Percentiles rank a stretch among this genome's conserved stretches.
Conservation (phyloP, 495 filamentous ascomycete genomes). For the Daldinia caldariorum region DNA sequence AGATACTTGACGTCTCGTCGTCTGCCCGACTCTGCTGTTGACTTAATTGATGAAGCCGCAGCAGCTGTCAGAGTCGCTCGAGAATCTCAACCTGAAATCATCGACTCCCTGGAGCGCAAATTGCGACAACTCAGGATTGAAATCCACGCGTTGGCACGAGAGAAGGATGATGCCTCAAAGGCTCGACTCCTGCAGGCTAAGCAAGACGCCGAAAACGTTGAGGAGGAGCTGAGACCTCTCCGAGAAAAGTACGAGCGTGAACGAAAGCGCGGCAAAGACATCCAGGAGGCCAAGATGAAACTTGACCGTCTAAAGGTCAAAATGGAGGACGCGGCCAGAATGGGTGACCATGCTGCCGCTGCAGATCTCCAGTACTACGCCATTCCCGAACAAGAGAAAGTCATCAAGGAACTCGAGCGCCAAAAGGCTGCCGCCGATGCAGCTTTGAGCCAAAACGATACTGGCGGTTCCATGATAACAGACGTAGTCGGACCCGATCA, state of each 20-base stretch:
- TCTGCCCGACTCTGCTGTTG: constrained; percentile 95
- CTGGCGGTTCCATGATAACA: constrained; percentile 76
- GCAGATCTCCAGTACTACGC: constrained; percentile 97
- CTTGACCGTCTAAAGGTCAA: constrained; percentile 88
- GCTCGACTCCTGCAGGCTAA: constrained; percentile 81
- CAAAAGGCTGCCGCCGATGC: constrained; percentile 82
- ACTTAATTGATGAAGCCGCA: constrained; percentile 95
- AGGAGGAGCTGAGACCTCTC: constrained; percentile 89
- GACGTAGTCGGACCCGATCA: constrained; percentile 96
- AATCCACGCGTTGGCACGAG: constrained; percentile 90
- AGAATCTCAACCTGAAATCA: constrained; percentile 92
- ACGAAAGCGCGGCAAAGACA: constrained; percentile 83
- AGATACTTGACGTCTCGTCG: constrained; percentile 90
- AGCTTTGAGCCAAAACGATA: constrained; percentile 69
- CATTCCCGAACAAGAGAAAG: constrained; percentile 86
- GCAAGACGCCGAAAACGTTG: constrained; percentile 88
- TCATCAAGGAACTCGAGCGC: constrained; percentile 80
- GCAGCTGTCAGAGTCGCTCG: constrained; percentile 92
- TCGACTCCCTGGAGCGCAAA: constrained; percentile 90
- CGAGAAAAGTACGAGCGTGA: constrained; percentile 96
- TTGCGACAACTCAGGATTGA: constrained; percentile 93
- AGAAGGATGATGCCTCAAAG: constrained; percentile 93
- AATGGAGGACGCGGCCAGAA: constrained; percentile 88
- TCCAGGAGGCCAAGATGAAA: constrained; percentile 97
- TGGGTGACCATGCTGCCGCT: constrained; percentile 80